Evolutionary conservation across 345 rosid species (phyloP), one percentile per base, ranked within the genome.

Genomic region (Ricinus communis): DNA sequence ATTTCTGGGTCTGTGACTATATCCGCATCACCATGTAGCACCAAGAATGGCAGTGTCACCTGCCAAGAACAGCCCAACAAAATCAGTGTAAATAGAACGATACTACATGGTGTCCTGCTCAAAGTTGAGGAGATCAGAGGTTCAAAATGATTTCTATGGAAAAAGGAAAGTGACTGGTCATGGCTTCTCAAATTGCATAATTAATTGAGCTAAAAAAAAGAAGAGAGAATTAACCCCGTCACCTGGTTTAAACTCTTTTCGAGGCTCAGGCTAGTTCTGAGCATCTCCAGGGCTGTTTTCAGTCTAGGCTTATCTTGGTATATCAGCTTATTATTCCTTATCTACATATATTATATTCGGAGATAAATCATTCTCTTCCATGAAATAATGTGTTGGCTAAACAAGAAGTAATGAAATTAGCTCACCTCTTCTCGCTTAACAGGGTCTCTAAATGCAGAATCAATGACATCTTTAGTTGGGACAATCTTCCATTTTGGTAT

Each of bases 401-500:
- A 38, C 5, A 38, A 4, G 14, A 43, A 43, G 47, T 8, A 43
- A 43, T 12, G 1, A 33, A 33, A 6, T 2, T 33, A 31, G 21
- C 47, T 69, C 58, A 88, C 98, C 91, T 80, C 83, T 77, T 89
- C 96, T 21, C 97, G 86, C 72, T 95, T 95, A 70, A 82, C 33
- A 2, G 96, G 96, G 71, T 95, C 99, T 75, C 86, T 92, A 74
- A 90, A 88, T 16, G 93, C 96, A 0, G 93, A 75, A 40, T 92
- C 86, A 60, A 95, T 92, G 24, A 95, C 91, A 77, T 95, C 96
- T 81, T 82, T 92, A 0, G 97, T 82, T 0, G 99, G 99, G 61
- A 95, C 97, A 0, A 95, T 95, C 89, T 95, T 95, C 96, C 97
- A 95, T 77, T 88, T 95, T 18, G 99, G 99, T 72, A 95, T 92